phyloP scores from a whole-genome alignment of 1,284 basidiomycete genomes.

The Flammula alnicola region DNA sequence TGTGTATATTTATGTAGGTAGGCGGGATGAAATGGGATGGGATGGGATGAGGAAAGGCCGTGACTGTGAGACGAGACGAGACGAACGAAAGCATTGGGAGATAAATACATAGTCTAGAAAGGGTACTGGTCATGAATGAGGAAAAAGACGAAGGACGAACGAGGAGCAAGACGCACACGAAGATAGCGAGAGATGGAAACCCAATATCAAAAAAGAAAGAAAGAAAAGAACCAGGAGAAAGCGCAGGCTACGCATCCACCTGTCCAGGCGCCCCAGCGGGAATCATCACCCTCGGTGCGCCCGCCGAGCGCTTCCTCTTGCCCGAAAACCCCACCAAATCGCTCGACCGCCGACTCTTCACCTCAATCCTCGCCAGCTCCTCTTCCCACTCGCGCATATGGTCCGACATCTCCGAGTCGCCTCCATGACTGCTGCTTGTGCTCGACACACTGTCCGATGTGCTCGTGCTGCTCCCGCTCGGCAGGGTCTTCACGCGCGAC shows the following conservation, averaged over 20 bases:
- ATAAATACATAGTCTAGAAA: not conserved
- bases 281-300: slow-evolving; percentile 27
- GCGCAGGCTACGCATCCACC: not conserved
- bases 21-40: not conserved
- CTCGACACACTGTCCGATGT: slow-evolving; percentile 37
- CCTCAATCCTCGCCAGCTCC: slow-evolving; percentile 74
- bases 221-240: slow-evolving; percentile 4
- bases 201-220: slow-evolving; percentile 10
- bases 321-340: slow-evolving; percentile 62
- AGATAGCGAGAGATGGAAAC: slow-evolving; percentile 7
- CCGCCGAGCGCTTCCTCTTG: slow-evolving; percentile 46
- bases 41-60: slow-evolving; percentile 4
- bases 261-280: slow-evolving; percentile 11
- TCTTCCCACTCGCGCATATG: slow-evolving; percentile 75
- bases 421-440: slow-evolving; percentile 35
- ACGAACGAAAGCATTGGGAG: too few species aligned
- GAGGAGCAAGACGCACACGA: slow-evolving; percentile 12
- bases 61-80: too few species aligned
- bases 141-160: slow-evolving; percentile 9
- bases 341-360: slow-evolving; percentile 62
- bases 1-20: not conserved
- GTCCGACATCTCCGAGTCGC: slow-evolving; percentile 33
- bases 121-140: slow-evolving; percentile 1
- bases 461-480: slow-evolving; percentile 41
- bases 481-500: slow-evolving; percentile 22